These are phyloP conservation scores for Ceratocystis lukuohia DNA, from an alignment of 2,329 filamentous ascomycete species.

Conservation along the genomic window DNA sequence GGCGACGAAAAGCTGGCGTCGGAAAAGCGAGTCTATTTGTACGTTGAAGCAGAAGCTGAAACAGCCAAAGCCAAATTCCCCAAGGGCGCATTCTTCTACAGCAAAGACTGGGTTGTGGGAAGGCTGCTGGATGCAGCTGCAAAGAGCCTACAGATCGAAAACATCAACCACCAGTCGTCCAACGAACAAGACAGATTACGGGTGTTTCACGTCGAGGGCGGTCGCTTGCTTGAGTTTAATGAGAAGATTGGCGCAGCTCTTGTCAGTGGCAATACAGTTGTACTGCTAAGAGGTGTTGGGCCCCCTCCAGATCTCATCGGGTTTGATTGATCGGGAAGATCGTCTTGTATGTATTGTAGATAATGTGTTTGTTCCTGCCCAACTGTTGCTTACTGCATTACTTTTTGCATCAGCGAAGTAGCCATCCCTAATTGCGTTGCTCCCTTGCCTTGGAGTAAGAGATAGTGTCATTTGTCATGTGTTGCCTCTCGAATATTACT, in stretches of 20 bases:
- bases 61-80: slow-evolving; percentile 75
- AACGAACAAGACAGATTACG: slow-evolving; percentile 68
- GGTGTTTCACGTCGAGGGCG: slow-evolving; percentile 87
- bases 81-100: slow-evolving; percentile 68
- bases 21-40: slow-evolving; percentile 81
- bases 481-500: background rate
- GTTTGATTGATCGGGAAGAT: slow-evolving; percentile 23
- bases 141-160: slow-evolving; percentile 62
- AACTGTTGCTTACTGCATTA: background rate
- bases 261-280: slow-evolving; percentile 76
- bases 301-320: slow-evolving; percentile 63
- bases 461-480: background rate
- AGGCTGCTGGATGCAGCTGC: slow-evolving; percentile 68
- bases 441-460: background rate
- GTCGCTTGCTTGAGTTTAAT: slow-evolving; percentile 70
- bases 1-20: slow-evolving; percentile 68
- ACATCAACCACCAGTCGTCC: slow-evolving; percentile 65
- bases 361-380: background rate
- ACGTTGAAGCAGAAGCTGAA: slow-evolving; percentile 79
- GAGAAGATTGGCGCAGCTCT: slow-evolving; percentile 68
- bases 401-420: background rate
- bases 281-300: slow-evolving; percentile 73
- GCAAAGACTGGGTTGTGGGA: slow-evolving; percentile 79
- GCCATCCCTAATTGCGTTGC: background rate
- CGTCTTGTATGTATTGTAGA: background rate